Percentiles rank a stretch among this genome's conserved stretches.
Conservation (phyloP, 129 eudicot species). For the Kitagawia praeruptora region DNA sequence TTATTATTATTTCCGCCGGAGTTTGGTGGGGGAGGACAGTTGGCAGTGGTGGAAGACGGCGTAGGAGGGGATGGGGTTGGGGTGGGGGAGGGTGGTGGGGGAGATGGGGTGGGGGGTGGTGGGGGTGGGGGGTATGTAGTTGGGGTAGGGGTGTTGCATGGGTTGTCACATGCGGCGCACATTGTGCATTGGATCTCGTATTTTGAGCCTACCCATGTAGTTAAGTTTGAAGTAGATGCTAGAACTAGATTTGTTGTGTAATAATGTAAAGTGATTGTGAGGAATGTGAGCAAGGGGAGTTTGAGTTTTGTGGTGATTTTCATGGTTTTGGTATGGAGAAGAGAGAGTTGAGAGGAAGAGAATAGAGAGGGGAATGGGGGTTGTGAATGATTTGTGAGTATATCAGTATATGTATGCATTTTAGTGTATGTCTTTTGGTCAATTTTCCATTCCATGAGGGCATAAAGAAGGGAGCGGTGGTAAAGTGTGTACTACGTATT, state of each 20-base stretch:
- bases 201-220: slow-evolving; percentile 53
- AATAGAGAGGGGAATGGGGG: no score
- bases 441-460: background rate
- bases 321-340: background rate
- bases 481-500: background rate
- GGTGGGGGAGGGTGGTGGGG: slow-evolving; percentile 19
- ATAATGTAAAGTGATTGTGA: background rate
- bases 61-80: slow-evolving; percentile 13
- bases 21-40: slow-evolving; percentile 38
- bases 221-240: slow-evolving; percentile 9
- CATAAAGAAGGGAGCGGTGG: background rate
- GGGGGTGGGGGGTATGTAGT: slow-evolving; percentile 24
- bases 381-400: background rate
- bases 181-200: slow-evolving; percentile 82
- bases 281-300: background rate
- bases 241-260: slow-evolving; percentile 4
- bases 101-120: slow-evolving; percentile 47
- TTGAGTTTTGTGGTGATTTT: background rate
- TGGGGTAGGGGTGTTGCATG: slow-evolving; percentile 30
- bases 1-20: slow-evolving; percentile 10
- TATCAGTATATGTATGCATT: background rate
- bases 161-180: slow-evolving; percentile 89
- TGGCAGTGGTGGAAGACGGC: slow-evolving; percentile 51
- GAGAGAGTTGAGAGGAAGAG: no score
- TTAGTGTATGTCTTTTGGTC: background rate